These are phyloP conservation scores for Nepenthes alata DNA, from an alignment of 179 eudicot species.

Conservation along the genomic window DNA sequence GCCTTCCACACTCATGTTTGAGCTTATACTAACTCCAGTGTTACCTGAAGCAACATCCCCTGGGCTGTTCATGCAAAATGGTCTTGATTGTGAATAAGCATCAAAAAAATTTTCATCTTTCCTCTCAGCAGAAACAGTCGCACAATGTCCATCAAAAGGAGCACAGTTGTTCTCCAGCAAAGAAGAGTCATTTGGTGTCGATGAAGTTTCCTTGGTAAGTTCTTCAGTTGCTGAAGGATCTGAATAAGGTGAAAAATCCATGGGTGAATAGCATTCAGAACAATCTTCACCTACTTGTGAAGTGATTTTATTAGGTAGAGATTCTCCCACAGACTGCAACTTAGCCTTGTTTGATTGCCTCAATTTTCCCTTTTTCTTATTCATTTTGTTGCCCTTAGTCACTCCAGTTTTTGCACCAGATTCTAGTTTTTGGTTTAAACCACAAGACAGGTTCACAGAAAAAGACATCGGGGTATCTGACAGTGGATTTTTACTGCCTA, in stretches of 20 bases:
- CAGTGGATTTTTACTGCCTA: constrained; percentile 32
- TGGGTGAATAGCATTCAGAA: constrained; percentile 63
- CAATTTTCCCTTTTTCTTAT: constrained; percentile 38
- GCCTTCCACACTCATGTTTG: constrained; percentile 11
- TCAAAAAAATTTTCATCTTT: constrained; percentile 18
- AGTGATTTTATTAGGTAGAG: constrained; percentile 21
- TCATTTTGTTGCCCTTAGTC: constrained; percentile 18
- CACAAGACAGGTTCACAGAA: constrained; percentile 22
- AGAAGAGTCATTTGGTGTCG: not conserved
- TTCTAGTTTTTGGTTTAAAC: constrained; percentile 23
- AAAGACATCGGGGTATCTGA: constrained; percentile 27
- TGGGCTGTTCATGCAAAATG: constrained; percentile 21
- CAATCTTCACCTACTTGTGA: constrained; percentile 29
- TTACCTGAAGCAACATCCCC: constrained; percentile 12
- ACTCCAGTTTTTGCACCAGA: constrained; percentile 25
- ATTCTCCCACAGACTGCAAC: constrained; percentile 23
- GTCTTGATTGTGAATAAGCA: constrained; percentile 18
- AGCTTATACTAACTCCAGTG: constrained; percentile 9
- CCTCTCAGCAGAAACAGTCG: constrained; percentile 18
- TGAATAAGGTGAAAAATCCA: constrained; percentile 87
- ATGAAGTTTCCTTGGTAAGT: constrained; percentile 1
- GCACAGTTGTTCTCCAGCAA: constrained; percentile 10
- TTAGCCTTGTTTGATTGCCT: constrained; percentile 24
- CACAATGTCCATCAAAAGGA: constrained; percentile 18
- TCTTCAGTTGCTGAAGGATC: constrained; percentile 9